Conservation (phyloP, 176 grass and related monocot species). For the Triticum dicoccoides region DNA sequence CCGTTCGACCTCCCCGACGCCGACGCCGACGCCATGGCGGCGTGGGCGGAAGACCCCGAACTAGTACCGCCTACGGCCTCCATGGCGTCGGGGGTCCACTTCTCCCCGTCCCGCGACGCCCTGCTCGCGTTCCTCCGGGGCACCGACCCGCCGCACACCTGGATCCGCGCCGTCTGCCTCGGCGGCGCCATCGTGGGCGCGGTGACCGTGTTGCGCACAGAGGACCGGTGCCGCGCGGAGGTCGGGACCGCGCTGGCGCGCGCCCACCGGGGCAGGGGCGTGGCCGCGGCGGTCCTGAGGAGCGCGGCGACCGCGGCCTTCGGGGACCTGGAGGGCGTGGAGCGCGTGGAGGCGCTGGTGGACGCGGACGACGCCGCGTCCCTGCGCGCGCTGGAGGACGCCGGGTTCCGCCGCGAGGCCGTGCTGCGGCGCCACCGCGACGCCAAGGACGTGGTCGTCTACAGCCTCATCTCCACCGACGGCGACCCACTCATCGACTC, state of each 20-base stretch:
- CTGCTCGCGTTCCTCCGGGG: conserved; percentile 55
- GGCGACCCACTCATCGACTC: conserved; percentile 28
- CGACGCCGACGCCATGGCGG: conserved; percentile 66
- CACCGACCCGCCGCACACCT: conserved; percentile 58
- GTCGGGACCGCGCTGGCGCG: conserved; percentile 51
- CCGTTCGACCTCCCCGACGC: conserved; percentile 59
- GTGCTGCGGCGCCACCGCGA: conserved; percentile 55
- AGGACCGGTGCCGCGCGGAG: conserved; percentile 53
- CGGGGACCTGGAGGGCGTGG: conserved; percentile 47
- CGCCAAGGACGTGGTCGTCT: conserved; percentile 53
- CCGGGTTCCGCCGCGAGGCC: conserved; percentile 67
- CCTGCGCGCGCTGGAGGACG: conserved; percentile 61
- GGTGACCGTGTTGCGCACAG: conserved; percentile 57
- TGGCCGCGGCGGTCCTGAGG: conserved; percentile 52
- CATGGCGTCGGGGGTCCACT: conserved; percentile 56
- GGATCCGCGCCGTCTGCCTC: conserved; percentile 67
- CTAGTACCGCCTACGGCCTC: conserved; percentile 24
- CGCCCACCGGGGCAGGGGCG: conserved; percentile 52
- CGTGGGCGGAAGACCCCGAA: conserved; percentile 67
- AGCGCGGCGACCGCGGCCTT: conserved; percentile 24
- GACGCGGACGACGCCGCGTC: conserved; percentile 46
- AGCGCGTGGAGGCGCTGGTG: conserved; percentile 80
- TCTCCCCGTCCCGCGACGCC: conserved; percentile 39
- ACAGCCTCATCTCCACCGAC: conserved; percentile 69
- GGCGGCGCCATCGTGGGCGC: conserved; percentile 44